Evolutionary conservation across 352 stramenopile genomes (phyloP), one percentile per base, ranked within the genome.

Genomic region (Thalassiosira delicatula): DNA sequence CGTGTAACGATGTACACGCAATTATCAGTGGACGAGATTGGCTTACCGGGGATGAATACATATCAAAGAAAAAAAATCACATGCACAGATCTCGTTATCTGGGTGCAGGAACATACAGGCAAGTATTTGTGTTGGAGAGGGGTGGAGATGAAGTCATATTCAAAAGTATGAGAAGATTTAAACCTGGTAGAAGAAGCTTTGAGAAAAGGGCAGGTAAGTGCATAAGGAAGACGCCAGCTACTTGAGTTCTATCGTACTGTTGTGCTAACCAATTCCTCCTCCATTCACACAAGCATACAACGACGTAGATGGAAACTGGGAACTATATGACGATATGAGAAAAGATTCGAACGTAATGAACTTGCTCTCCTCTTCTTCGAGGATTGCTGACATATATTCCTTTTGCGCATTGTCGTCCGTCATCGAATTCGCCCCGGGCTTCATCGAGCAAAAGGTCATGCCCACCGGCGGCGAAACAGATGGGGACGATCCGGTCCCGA

Each of bases 271-370:
- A n/a, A n/a, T n/a, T n/a, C 17, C 12, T 42, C 56, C n/a, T 14
- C 46, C 17, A 57, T 5, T 21, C 46, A 27, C 46, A 57, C 46
- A 49, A 49, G 8, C 44, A n/a, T 19, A 21, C 25, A 21, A 54
- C 3, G 70, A 85, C 23, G 74, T 75, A 25, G 76, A 77, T 23
- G 46, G 56, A 40, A 74, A 73, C 33, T 71, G 76, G 59, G 70
- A 84, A 40, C 57, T 74, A 33, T 87, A 82, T 61, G 89, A 92
- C 75, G 89, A 87, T 57, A 89, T 88, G 65, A 70, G 89, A 21
- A 93, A 91, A 78, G 89, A 93, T 73, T 67, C 85, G 9, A 86
- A 91, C 59, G 85, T 93, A 23, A 85, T 86, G 63, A 87, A 92
- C 69, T 42, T 80, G 46, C 76, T 92, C 0, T 82, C 85, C 7